Base-by-base conservation (phyloP, 106 monocot genomes). In the Acorus calamus region DNA sequence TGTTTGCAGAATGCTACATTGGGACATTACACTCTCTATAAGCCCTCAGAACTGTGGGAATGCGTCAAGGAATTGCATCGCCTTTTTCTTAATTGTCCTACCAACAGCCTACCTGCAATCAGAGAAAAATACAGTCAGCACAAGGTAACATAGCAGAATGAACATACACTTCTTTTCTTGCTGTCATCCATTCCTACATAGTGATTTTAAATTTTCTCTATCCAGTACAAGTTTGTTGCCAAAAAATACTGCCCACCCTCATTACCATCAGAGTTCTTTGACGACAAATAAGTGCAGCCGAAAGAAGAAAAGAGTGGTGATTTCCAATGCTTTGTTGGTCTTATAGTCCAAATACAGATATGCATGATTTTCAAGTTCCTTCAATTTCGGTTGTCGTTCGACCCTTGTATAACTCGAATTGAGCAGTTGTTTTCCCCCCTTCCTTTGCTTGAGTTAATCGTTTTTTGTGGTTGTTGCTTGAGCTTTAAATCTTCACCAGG, bases 111-210 rank as follows among this genome's bases (percentile, higher is more conserved):
- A 50, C 91, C 91, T 50, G 91, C 96, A 49, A 77, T 91, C 46
- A 83, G 85, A 59, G 87, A 98, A 61, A 98, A 98, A 52, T 98
- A 98, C 67, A 98, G 83, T 71, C 91, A 98, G 56, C 96, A 98
- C 64, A 91, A 91, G 96, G 96, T 89, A 84, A 60, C 4, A 2
- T 7, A 12, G 44, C 7, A 3, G 8, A 28, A 28, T 28, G 28
- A 28, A 0, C 41, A 49, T 4, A 6, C 0, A 2, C 50, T 14
- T 7, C 47, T 48, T 58, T 50, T 1, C 56, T 54, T 6, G 4
- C 13, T 46, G 0, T 42, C 42, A 12, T 42, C 41, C 13, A 46
- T 47, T 6, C 3, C 11, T 44, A 28, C 2, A 50, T 51, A 10
- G 7, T 50, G 4, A 56, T 8, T 6, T 45, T 11, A 4, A n/a